Evolutionary conservation across 2,329 filamentous ascomycete genomes (phyloP), one percentile per base, ranked within the genome.

Genomic region (Lasiodiplodia gonubiensis): DNA sequence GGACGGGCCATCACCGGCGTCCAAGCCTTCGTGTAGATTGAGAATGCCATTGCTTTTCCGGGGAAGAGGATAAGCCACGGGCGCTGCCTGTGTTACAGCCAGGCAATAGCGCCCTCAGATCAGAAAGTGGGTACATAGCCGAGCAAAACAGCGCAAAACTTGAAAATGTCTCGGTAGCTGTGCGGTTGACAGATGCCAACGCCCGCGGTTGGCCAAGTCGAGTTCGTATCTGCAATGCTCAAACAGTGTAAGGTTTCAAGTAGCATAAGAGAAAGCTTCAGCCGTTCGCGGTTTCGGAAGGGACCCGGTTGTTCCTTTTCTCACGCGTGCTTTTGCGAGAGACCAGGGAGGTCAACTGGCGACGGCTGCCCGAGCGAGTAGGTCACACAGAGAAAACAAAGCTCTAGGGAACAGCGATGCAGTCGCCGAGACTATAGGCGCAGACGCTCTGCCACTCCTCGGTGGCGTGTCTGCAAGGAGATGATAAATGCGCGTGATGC

Each of bases 1-100:
- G 80, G 83, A 54, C 78, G 83, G 68, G 83, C 83, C 60, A 85
- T 85, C 66, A 85, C 83, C 42, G 91, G 92, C 25, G 82, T 94
- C 27, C 92, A 95, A 79, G 92, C 92, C 8, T 95, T 95, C 83
- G 89, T 87, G 66, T 92, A 82, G 80, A 66, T 30, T 39, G 33
- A 37, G 61, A 30, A 51, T 1, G 10, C 59, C 49, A 48, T 27
- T 63, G 59, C 59, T 63, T 63, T 53, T 64, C 33, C 49, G 59
- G 46, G 59, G 59, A 51, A 51, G 21, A 57, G 25, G 54, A n/a
- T 23, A 48, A 57, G 39, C 42, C 63, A 48, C 21, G 21, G 59
- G 59, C 46, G 59, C 30, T 51, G 4, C 33, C 18, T 51, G 59
- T 60, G 37, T 51, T 18, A 51, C 59, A 63, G 59, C 42, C 59